Evolutionary conservation across 2,329 filamentous ascomycete species (phyloP).

Genomic region (Neofusicoccum cordaticola): DNA sequence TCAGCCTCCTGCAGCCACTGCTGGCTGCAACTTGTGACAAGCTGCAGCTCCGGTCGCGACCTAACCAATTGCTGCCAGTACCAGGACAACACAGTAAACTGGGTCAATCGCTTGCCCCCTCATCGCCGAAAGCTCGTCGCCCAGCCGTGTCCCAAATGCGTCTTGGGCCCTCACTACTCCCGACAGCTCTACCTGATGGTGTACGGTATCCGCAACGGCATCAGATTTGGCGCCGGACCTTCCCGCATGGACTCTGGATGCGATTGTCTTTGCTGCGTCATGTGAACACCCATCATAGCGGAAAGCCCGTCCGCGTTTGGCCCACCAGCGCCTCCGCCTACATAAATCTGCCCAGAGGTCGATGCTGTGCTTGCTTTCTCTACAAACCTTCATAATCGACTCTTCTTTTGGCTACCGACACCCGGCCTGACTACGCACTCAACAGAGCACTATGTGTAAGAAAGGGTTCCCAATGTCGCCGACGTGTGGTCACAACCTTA

Average conservation of each 20-base stretch:
- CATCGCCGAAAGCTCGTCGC: neutral
- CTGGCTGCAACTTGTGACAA: constrained; percentile 48
- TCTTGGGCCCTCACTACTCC: neutral
- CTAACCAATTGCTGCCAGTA: constrained; percentile 43
- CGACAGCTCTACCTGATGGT: neutral
- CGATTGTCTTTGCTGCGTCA: constrained; percentile 1
- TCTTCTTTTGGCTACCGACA: neutral
- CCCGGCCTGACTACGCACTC: neutral
- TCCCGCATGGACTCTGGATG: neutral
- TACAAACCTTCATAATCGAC: too few species aligned
- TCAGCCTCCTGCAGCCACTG: constrained; percentile 47
- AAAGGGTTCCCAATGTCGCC: constrained; percentile 44
- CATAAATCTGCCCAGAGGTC: too few species aligned
- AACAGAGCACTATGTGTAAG: constrained; percentile 42
- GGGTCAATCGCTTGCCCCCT: constrained; percentile 2
- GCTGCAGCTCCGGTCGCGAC: constrained; percentile 42
- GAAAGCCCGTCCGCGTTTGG: too few species aligned
- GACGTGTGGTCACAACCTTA: constrained; percentile 49
- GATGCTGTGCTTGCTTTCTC: too few species aligned
- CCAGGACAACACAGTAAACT: constrained; percentile 23
- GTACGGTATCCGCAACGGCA: neutral
- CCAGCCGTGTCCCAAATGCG: neutral
- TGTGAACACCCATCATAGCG: neutral
- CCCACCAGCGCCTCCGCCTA: too few species aligned
- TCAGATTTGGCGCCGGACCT: constrained; percentile 7